These are phyloP conservation scores for Starmerella floricola DNA, from an alignment of 805 yeast species.

Conservation along the genomic window DNA sequence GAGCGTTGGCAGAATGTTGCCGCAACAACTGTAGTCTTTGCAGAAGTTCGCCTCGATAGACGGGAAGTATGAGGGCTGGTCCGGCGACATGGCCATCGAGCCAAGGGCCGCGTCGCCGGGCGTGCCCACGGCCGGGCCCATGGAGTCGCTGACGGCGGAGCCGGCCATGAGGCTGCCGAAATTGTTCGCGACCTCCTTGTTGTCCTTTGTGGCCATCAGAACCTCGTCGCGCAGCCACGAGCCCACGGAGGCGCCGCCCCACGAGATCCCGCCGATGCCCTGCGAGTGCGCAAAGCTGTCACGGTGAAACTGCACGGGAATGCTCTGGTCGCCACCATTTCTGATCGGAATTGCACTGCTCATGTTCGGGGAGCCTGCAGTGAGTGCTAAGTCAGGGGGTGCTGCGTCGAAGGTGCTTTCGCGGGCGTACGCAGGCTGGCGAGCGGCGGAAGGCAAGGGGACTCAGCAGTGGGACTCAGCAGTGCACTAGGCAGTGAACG, in stretches of 20 bases:
- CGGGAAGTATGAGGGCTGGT: conserved; percentile 66
- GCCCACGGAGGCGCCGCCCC: conserved; percentile 94
- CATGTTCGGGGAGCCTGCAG: conserved; percentile 2
- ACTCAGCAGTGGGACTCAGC: neutral
- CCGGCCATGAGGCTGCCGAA: conserved; percentile 6
- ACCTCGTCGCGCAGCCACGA: conserved; percentile 89
- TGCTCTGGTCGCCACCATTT: conserved; percentile 11
- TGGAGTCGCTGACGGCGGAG: conserved; percentile 9
- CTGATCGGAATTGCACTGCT: conserved; percentile 21
- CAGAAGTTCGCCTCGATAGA: conserved; percentile 92
- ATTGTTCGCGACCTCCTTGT: conserved; percentile 6
- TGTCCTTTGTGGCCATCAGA: conserved; percentile 24
- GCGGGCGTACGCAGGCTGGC: no score
- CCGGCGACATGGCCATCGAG: conserved; percentile 24
- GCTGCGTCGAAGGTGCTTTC: no score
- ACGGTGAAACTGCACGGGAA: conserved; percentile 47
- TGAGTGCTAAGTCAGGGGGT: no score
- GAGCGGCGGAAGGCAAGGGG: neutral
- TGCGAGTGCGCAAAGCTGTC: conserved; percentile 92
- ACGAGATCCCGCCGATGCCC: conserved; percentile 94
- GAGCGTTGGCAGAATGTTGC: conserved; percentile 77
- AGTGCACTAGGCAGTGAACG: neutral
- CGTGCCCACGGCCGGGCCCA: conserved; percentile 1
- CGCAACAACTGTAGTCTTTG: conserved; percentile 93
- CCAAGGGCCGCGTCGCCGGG: neutral